Base-by-base conservation (phyloP, 2,329 filamentous ascomycete species). In the Trichoderma sp. region DNA sequence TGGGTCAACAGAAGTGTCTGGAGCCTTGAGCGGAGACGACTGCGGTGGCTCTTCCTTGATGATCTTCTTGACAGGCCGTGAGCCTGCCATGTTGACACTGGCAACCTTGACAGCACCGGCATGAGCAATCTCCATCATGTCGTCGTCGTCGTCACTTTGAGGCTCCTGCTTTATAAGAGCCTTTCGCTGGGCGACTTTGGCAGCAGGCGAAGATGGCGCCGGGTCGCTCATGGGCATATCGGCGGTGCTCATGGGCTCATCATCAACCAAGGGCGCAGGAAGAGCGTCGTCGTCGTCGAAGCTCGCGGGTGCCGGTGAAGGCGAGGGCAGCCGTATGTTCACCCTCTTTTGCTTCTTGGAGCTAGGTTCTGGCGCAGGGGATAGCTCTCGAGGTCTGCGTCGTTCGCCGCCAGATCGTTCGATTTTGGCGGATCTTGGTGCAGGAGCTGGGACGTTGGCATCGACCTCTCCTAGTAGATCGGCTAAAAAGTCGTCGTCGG, bases 381-480 rank as follows among this genome's bases (percentile, higher is more conserved):
- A 97, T 8, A 96, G 82, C 13, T 92, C 89, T 74, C 94, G 90
- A 53, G 90, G 88, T 83, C 92, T 96, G 70, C 92, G 91, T 75
- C 93, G 89, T 70, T 92, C 89, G 70, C 91, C 89, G 2, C 66
- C 66, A 19, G 90, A 91, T 78, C 92, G 91, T 72, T 94, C 84
- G 49, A 89, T 82, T 79, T 82, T 91, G 35, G 87, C 84, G 35
- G 85, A 79, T 67, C 87, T 57, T 33, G 89, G 84, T 13, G 88
- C 82, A 1, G 84, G 80, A 0, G 81, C 79, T 0, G 85, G 82
- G 66, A 87, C 82, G 76, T 96, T 97, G 61, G 88, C 88, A 77
- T 97, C 93, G 68, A 99, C 92, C 79, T 97, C 93, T 70, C 89
- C 93, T 0, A 99, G 87, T 2, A 99, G 86, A 75, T 91, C 89